These are phyloP conservation scores for Arthonia radiata DNA, from an alignment of 495 filamentous ascomycete species.

Conservation along the genomic window DNA sequence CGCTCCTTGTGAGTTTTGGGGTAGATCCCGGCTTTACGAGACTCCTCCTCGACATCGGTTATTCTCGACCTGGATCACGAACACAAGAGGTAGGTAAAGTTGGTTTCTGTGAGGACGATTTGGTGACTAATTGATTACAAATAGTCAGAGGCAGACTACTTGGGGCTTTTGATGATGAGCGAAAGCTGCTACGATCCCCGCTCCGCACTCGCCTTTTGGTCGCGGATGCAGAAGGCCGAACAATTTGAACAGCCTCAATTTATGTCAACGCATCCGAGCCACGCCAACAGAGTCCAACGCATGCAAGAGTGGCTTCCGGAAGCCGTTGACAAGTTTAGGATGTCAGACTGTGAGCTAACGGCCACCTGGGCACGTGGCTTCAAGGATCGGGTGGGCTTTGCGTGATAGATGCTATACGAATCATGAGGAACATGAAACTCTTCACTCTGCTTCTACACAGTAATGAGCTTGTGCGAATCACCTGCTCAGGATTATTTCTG, in stretches of 20 bases:
- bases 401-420: too few relatives aligned
- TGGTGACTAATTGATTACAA: slow-evolving; percentile 6
- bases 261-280: slow-evolving; percentile 64
- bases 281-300: slow-evolving; percentile 41
- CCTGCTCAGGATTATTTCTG: too few relatives aligned
- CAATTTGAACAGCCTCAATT: slow-evolving; percentile 36
- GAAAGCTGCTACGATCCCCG: slow-evolving; percentile 44
- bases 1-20: slow-evolving; percentile 24
- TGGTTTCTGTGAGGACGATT: not conserved
- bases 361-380: too few relatives aligned
- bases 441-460: too few relatives aligned
- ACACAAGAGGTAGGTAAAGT: slow-evolving; percentile 29
- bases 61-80: slow-evolving; percentile 44
- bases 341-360: slow-evolving; percentile 1
- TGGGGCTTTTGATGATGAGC: slow-evolving; percentile 52
- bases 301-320: slow-evolving; percentile 32
- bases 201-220: slow-evolving; percentile 22
- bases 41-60: slow-evolving; percentile 31
- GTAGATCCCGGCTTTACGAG: slow-evolving; percentile 24
- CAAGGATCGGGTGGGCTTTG: too few relatives aligned
- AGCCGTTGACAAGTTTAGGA: slow-evolving; percentile 6
- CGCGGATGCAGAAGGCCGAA: slow-evolving; percentile 42
- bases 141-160: slow-evolving; percentile 61
- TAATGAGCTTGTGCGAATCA: too few relatives aligned
- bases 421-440: too few relatives aligned